Base-by-base conservation (phyloP, 163 green algal genomes). In the Trebouxia gelatinosa region DNA sequence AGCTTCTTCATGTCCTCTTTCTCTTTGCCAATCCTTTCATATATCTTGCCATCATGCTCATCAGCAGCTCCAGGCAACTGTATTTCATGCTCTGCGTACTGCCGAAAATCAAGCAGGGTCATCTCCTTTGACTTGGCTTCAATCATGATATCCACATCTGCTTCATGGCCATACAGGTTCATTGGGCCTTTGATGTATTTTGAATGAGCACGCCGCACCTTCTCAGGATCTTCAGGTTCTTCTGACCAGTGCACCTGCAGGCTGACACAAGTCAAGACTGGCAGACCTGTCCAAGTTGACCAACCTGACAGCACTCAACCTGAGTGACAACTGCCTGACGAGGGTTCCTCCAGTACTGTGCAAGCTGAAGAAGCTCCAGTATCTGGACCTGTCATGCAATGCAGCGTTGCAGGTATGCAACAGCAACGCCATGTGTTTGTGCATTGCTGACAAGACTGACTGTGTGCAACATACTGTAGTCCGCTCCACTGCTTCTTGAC, bases 201-300 rank as follows among this genome's bases (percentile, higher is more conserved):
- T 28, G 68, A 76, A 28, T 76, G 68, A 11, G 68, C 68, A 23
- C 68, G 43, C 4, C 68, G 39, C 16, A 76, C 43, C 48, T 76
- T 76, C 11, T 77, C 80, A 9, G 72, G 74, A 32, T 80, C 83
- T 37, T 86, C 83, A 65, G 88, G 86, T 5, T 51, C 78, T 79
- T 95, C 91, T 35, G 65, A 86, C 91, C 91, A 95, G 64, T 94
- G 91, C 48, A 92, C 87, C 68, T 76, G 31, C 29, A 48, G 40
- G 31, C 82, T 54, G 40, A 57, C 26, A 13, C 77, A 88, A 19
- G 48, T 2, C 48, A 23, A 23, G 19, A 59, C 40, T 76, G 40
- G n/a, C 82, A 23, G 65, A 83, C 62, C 78, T 91, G 48, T 40
- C 62, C 16, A 74, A 57, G 5, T 62, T 91, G 71, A 67, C 71